Evolutionary conservation across 805 yeast genomes (phyloP), one percentile per base, ranked within the genome.

Genomic region (Pichia kluyveri): DNA sequence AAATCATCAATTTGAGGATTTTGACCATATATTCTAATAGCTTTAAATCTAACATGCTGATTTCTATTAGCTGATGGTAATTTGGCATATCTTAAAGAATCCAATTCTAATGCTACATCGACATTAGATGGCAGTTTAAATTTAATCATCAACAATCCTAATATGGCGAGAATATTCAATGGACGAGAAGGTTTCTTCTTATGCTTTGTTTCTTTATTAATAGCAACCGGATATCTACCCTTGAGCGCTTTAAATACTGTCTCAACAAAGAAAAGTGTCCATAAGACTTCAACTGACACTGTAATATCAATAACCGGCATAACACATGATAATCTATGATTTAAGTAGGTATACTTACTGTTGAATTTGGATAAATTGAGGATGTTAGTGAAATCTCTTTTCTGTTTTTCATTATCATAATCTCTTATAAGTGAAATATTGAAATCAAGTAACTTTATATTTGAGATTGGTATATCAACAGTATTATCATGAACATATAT

Each of bases 241-340:
- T 17, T 40, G 4, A 51, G 14, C 12, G 51, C 44, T 17, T 27
- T 34, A 11, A 54, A 40, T 7, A 54, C 41, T 1, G 57, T 47
- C 39, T 50, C 51, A 4, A 64, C 56, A 53, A 65, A 65, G 28
- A 63, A 32, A 1, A 60, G 8, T 2, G 62, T 52, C 69, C 69
- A 65, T 18, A 63, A 40, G 5, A 56, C 57, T 44, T 65, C 68
- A n/a, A 60, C 57, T 3, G 67, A 60, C 4, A 65, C 17, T 1
- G 44, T 44, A 1, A 51, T 41, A 41, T 65, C 66, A 11, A 65
- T 42, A 8, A 59, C 17, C 4, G 69, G 69, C 3, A 65, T 8
- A 5, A 51, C 46, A 5, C 50, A 23, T 4, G 59, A 53, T 8
- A 65, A 43, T 32, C 53, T 46, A 41, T 58, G 38, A 19, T 52